Base-by-base conservation (phyloP, 2,329 filamentous ascomycete genomes). In the Ceratocystis papillata region DNA sequence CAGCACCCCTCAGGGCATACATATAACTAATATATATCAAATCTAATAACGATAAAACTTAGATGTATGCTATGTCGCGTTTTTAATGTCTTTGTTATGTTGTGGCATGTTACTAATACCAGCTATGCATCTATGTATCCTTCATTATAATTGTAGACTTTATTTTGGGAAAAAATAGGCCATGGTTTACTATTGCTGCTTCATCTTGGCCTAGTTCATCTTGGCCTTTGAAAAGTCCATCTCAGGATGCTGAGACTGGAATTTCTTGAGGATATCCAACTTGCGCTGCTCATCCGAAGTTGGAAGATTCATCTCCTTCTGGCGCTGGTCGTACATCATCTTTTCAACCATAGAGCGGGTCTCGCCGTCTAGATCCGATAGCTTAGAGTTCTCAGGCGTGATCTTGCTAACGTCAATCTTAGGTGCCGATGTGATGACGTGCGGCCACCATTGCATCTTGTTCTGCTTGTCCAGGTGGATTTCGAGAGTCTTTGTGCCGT, bases 241-340 rank as follows among this genome's bases (percentile, higher is more conserved):
- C 77, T 88, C 85, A 0, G 84, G 83, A 71, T 86, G 83, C 76
- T 96, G 85, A 63, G 79, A 80, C 83, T 96, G 88, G 78, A 99
- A 97, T 79, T 95, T 90, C 78, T 89, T 88, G 74, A 99, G 78
- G 72, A 99, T 87, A 66, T 99, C 93, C 74, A 86, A 77, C 83
- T 97, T 97, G 81, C 92, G 90, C 82, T 96, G 87, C 79, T 99
- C 94, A 71, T 97, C 94, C 70, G 90, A 96, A 12, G 87, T 91
- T 60, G 91, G 90, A 76, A 88, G 82, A 3, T 94, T 94, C 76
- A 83, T 80, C 79, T 97, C 92, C 84, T 99, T 99, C 79, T 97
- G 92, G 70, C 89, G 82, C 81, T 99, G 94, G 79, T 99, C 94
- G 73, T 83, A 99, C 94, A 99, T 99, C 94, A 99, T 99, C 84